A percentile compares a stretch with the other conserved stretches of the same genome.
Evolutionary conservation across 2,329 filamentous ascomycete species (phyloP).

Genomic region (Epichloe sp.): DNA sequence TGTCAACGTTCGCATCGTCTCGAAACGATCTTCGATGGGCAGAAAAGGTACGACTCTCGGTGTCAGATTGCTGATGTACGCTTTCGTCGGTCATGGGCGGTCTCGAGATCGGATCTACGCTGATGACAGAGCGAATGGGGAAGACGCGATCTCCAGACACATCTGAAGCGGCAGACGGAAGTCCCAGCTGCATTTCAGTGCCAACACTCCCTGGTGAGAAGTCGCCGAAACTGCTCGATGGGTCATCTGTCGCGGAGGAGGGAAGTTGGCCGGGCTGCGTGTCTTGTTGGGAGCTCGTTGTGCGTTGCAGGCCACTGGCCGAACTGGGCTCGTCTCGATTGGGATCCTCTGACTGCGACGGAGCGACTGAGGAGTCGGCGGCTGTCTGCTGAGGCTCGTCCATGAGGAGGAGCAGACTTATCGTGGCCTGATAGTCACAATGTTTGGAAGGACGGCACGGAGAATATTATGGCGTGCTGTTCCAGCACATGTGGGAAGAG

Average conservation of each 20-base stretch:
- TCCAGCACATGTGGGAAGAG: not conserved
- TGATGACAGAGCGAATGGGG: slow-evolving; percentile 69
- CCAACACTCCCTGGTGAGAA: slow-evolving; percentile 29
- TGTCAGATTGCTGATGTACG: slow-evolving; percentile 20
- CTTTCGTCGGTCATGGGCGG: slow-evolving; percentile 29
- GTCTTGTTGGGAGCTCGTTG: not conserved
- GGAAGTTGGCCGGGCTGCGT: not conserved
- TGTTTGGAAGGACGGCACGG: not conserved
- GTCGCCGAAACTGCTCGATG: slow-evolving; percentile 4
- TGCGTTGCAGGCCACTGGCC: not conserved
- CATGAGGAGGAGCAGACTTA: not conserved
- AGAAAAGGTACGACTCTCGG: slow-evolving; percentile 18
- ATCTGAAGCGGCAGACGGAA: slow-evolving; percentile 21
- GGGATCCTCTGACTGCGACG: not conserved
- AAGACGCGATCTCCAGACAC: slow-evolving; percentile 51
- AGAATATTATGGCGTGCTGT: not conserved
- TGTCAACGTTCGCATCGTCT: slow-evolving; percentile 16
- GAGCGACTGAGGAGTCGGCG: not conserved
- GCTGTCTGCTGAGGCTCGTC: not conserved
- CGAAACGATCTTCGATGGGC: slow-evolving; percentile 17
- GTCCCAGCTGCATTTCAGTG: slow-evolving; percentile 27
- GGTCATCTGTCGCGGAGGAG: not conserved
- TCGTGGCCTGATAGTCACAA: slow-evolving; percentile 4
- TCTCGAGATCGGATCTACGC: slow-evolving; percentile 43
- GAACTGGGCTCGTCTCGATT: not conserved